Base-by-base conservation (phyloP, 2,329 filamentous ascomycete species). In the Podosphaera xanthii region DNA sequence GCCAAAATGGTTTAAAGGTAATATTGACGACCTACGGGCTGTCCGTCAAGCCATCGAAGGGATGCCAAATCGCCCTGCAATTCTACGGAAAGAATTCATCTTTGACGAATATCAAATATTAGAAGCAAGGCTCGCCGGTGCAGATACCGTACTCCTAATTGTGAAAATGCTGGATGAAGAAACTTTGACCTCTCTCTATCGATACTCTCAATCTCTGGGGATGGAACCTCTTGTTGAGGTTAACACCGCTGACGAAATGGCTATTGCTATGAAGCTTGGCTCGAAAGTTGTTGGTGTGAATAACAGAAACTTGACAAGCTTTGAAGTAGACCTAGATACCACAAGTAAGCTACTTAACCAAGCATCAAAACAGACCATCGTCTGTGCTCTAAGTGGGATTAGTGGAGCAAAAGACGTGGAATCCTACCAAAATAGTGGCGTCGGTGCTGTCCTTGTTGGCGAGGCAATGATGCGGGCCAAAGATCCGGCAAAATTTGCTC, bases 191-290 rank as follows among this genome's bases (percentile, higher is more conserved):
- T 77, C 80, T 52, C 75, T 98, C 9, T 98, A 96, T 74, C 77
- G 82, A 60, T 98, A 97, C 73, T 96, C 89, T 1, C 77, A 82
- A 50, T 89, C 84, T 2, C 76, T 98, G 1, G 91, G 90, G 22
- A 98, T 98, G 92, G 94, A 98, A 72, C 92, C 92, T 40, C 73
- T 98, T 36, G 92, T 98, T 1, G 92, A 98, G 70, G 92, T 98
- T 35, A 94, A 98, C 68, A 98, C 86, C 49, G 82, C 84, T 0
- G 87, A 92, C 57, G 92, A 98, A 72, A 98, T 96, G 87, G 77
- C 84, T 46, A 83, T 82, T 60, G 92, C 94, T 6, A 82, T 96
- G 53, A 80, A 86, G 60, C 77, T 98, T 31, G 92, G 91, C 9
- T 80, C 92, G 31, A 85, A 90, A 71, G 91, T 88, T 44, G 94